Base-by-base conservation (phyloP, 208 protist genomes). In the Wallacemonas collosoma region DNA sequence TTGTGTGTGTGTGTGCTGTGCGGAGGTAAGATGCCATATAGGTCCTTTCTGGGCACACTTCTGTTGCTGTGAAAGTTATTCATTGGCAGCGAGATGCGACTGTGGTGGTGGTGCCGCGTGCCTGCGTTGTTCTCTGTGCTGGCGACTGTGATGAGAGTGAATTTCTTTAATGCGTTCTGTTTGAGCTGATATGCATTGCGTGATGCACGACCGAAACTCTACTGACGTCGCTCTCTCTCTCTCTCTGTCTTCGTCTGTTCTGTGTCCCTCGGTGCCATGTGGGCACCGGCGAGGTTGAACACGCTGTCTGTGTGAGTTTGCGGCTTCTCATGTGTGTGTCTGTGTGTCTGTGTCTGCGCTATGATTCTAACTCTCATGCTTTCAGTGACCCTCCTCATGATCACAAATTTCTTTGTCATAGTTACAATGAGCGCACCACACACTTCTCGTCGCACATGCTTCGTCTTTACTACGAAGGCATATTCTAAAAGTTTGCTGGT, bases 151-250 rank as follows among this genome's bases (percentile, higher is more conserved):
- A 45, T 68, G 66, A 68, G 56, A 53, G n/a, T 61, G 50, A 68
- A 58, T 77, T 68, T 71, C 53, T 61, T 61, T 68, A 80, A 80
- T 60, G 79, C 79, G 79, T 87, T 88, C 75, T 88, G 79, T 88
- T 88, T 85, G 79, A 85, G 53, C 79, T 77, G 79, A 88, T 39
- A 35, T 14, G 44, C 45, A 67, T 12, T 63, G 66, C 48, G 58
- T 58, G 63, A 68, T 62, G 35, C 35, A 55, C 57, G 41, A 47
- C 6, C 26, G 47, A 70, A 50, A 53, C 17, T 65, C 60, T 48
- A 57, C 26, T 82, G 69, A 75, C n/a, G 72, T 72, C 54, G 65
- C 62, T 14, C 64, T 50, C 39, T 67, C 58, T 5, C 55, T 72
- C 43, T 2, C 41, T 6, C 15, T 55, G 36, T 55, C 12, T 9